Base-by-base conservation (phyloP, 2,329 filamentous ascomycete genomes). In the Ophiostoma pallidulum region DNA sequence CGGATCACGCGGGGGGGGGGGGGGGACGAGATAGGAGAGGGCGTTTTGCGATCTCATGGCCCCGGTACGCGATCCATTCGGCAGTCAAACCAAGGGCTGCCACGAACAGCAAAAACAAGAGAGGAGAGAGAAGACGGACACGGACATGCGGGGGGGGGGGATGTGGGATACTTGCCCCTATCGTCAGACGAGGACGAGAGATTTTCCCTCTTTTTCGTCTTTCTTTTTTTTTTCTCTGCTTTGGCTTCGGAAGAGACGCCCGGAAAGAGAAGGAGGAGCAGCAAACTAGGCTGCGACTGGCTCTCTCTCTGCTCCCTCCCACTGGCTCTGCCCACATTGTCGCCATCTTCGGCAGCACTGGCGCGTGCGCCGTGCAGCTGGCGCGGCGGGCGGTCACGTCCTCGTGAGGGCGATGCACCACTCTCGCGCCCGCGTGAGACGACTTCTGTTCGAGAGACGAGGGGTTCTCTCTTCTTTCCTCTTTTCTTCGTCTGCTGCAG, bases 181-280 rank as follows among this genome's bases (percentile, higher is more conserved):
- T 45, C 43, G 36, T 35, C 43, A 45, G 43, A 45, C 32, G 26
- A 14, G 4, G 12, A 24, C 41, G 41, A 31, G 41, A 26, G 41
- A 44, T 44, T 36, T 44, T 29, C 41, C 14, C 8, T 32, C 29
- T n/a, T n/a, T n/a, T n/a, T n/a, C n/a, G n/a, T n/a, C n/a, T n/a
- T n/a, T n/a, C n/a, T n/a, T n/a, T n/a, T n/a, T n/a, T n/a, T n/a
- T n/a, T n/a, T n/a, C n/a, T n/a, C n/a, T n/a, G n/a, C n/a, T n/a
- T n/a, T n/a, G n/a, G n/a, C n/a, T n/a, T n/a, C n/a, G n/a, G n/a
- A n/a, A n/a, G n/a, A n/a, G n/a, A n/a, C n/a, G 29, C 29, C 20
- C 7, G 12, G 8, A 4, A 10, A 26, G 19, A 8, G n/a, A 26
- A 10, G 10, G 5, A 13, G 22, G 31, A 19, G 24, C 16, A 10